Conservation (phyloP, 176 grass and related monocot genomes). For the Oryza rufipogon region DNA sequence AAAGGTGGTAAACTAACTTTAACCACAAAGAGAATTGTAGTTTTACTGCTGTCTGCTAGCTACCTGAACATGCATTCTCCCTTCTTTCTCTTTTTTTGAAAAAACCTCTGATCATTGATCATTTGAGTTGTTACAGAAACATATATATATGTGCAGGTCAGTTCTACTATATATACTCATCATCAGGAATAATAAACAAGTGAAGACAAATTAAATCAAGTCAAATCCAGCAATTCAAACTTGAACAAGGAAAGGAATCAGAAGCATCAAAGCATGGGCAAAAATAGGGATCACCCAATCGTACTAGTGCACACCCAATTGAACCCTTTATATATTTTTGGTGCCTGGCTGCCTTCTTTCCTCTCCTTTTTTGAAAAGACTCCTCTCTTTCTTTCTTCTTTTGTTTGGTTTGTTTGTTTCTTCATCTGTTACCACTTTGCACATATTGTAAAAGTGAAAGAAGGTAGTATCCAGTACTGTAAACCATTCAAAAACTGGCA, state of each 20-base stretch:
- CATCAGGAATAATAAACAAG: slow-evolving; percentile 26
- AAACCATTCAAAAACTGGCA: slow-evolving; percentile 41
- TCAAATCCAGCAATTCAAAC: slow-evolving; percentile 42
- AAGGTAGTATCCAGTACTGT: background rate
- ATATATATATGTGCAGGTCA: background rate
- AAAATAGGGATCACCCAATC: slow-evolving; percentile 32
- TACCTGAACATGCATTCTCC: background rate
- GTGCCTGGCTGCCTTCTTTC: slow-evolving; percentile 23
- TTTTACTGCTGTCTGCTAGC: background rate
- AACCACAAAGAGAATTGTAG: slow-evolving; percentile 22
- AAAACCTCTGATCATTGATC: slow-evolving; percentile 10
- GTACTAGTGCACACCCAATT: slow-evolving; percentile 11
- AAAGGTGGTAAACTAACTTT: slow-evolving; percentile 29
- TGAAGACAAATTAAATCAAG: slow-evolving; percentile 43
- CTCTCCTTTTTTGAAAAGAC: slow-evolving; percentile 35
- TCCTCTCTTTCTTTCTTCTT: slow-evolving; percentile 39
- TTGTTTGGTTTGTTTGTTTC: slow-evolving; percentile 43
- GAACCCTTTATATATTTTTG: slow-evolving; percentile 26
- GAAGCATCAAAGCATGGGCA: slow-evolving; percentile 53
- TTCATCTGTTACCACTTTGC: slow-evolving; percentile 35
- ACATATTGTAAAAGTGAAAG: slow-evolving; percentile 32
- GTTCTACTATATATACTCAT: slow-evolving; percentile 6
- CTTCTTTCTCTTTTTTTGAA: background rate
- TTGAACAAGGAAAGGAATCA: slow-evolving; percentile 31
- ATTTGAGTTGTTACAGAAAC: background rate